Evolutionary conservation across 345 rosid genomes (phyloP).

Genomic region (Eucalyptus pauciflora): DNA sequence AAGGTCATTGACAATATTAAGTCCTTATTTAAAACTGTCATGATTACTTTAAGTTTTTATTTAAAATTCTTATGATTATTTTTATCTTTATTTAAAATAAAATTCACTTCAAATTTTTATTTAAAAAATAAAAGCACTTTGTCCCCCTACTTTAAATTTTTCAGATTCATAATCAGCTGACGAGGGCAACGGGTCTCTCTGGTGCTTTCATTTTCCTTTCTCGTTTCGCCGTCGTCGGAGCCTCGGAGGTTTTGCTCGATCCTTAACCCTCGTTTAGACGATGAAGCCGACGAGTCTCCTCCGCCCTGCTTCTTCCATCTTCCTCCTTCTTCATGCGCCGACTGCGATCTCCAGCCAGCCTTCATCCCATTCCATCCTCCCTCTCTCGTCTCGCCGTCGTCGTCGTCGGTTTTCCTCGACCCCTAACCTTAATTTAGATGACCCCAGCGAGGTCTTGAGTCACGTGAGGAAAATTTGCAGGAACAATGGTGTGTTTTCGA

Average conservation of each 20-base stretch:
- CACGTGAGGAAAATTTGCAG: background rate
- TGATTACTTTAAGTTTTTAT: rapidly evolving
- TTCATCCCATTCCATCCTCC: background rate
- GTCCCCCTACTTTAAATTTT: too few relatives aligned
- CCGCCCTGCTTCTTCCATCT: background rate
- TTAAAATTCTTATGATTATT: too few relatives aligned
- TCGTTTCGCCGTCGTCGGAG: background rate
- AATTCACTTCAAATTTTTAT: too few relatives aligned
- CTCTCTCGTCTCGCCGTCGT: background rate
- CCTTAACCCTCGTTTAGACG: background rate
- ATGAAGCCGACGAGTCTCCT: background rate
- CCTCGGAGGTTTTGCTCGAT: background rate
- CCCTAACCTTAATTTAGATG: background rate
- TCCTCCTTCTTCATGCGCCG: background rate
- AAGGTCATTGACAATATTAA: rapidly evolving
- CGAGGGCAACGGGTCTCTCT: background rate
- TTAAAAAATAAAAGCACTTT: too few relatives aligned
- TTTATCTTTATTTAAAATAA: too few relatives aligned
- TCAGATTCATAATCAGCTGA: background rate
- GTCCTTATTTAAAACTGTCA: too few relatives aligned
- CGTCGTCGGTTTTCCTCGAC: background rate
- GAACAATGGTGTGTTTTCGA: background rate
- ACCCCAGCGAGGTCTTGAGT: background rate
- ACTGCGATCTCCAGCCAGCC: background rate
- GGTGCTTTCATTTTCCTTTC: background rate